Percentiles rank a stretch among this genome's conserved stretches.
Conservation (phyloP, 306 rosid species). For the Malus asiatica region DNA sequence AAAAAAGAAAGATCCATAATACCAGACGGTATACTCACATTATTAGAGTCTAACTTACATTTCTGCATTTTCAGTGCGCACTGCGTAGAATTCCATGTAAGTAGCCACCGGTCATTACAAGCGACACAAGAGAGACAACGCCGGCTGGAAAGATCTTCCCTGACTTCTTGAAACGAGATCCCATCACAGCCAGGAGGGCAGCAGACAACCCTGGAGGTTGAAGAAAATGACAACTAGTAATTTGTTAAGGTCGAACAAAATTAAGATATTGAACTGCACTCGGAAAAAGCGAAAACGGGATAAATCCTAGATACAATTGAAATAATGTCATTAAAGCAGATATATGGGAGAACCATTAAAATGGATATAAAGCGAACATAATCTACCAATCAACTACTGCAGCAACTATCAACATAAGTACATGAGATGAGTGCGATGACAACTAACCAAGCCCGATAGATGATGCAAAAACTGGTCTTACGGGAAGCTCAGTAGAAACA, state of each 20-base stretch:
- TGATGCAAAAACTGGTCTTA: constrained; percentile 78
- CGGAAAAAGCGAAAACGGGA: not conserved
- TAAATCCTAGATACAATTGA: not conserved
- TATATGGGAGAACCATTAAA: not conserved
- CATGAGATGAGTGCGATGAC: not conserved
- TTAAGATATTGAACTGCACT: not conserved
- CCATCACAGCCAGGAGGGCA: constrained; percentile 87
- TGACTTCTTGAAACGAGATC: constrained; percentile 84
- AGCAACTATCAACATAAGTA: not conserved
- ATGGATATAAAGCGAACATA: not conserved
- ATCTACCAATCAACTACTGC: not conserved
- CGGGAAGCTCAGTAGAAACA: constrained; percentile 66
- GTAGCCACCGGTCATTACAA: constrained; percentile 90
- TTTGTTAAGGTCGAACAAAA: not conserved
- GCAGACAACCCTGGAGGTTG: constrained; percentile 65
- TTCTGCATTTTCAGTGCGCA: constrained; percentile 37
- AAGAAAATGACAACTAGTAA: not conserved
- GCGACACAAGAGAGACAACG: constrained; percentile 78
- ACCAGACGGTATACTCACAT: not conserved
- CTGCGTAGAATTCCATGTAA: constrained; percentile 87
- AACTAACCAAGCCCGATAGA: constrained; percentile 84
- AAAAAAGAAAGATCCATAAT: not conserved
- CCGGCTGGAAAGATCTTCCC: constrained; percentile 98
- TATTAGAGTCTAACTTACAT: not conserved
- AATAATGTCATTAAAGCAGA: not conserved